Evolutionary conservation across 108 stramenopile genomes (phyloP).

Genomic region (Nitzschia sp.): DNA sequence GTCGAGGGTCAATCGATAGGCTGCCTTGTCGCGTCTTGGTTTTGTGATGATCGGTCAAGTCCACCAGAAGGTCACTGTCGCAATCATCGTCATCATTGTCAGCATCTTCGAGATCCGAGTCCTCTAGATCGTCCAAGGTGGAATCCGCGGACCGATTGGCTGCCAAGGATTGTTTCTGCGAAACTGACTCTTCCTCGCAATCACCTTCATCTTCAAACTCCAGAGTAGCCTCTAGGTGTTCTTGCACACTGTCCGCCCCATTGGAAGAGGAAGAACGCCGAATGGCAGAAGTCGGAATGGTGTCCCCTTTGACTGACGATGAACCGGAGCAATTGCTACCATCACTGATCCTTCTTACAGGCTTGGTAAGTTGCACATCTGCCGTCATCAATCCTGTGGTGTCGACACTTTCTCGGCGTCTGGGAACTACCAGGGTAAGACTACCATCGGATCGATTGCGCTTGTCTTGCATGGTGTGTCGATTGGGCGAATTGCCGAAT

Average conservation of each 20-base stretch:
- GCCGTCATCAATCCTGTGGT: neutral
- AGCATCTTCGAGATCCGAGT: neutral
- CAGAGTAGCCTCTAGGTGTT: neutral
- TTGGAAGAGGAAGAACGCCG: neutral
- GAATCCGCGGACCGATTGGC: neutral
- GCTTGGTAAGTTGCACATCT: neutral
- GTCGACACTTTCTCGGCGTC: neutral
- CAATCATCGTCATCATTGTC: slow-evolving; percentile 1
- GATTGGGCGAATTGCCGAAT: neutral
- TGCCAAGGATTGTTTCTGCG: neutral
- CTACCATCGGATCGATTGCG: neutral
- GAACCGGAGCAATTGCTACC: neutral
- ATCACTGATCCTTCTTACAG: neutral
- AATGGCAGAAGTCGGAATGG: neutral
- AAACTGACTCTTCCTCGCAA: no score
- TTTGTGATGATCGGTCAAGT: no score
- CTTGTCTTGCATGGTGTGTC: neutral
- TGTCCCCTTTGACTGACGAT: no score
- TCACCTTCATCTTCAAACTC: no score
- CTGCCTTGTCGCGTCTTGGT: no score
- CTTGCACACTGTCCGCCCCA: neutral
- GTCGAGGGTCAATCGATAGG: no score
- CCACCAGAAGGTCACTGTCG: neutral
- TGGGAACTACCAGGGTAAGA: neutral
- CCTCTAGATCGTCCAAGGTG: neutral